Conservation (phyloP, 768 basidiomycete species). For the Psilocybe subaeruginosa region DNA sequence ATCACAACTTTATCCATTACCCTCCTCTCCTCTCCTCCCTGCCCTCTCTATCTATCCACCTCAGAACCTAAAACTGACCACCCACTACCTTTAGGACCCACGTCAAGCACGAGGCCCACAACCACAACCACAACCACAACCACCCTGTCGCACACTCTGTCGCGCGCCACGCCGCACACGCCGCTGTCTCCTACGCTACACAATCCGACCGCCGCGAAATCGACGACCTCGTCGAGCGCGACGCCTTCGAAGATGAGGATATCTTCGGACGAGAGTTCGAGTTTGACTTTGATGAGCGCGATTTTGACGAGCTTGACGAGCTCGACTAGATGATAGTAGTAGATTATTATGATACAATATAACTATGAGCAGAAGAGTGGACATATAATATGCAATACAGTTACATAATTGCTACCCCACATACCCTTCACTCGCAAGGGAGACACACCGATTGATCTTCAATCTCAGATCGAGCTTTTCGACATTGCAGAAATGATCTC, state of each 20-base stretch:
- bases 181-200: background rate
- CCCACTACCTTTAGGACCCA: background rate
- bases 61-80: background rate
- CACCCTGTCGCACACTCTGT: background rate
- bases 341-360: background rate
- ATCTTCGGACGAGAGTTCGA: background rate
- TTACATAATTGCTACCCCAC: too few relatives aligned
- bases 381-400: background rate
- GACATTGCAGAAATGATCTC: too few relatives aligned
- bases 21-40: background rate
- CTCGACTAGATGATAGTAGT: background rate
- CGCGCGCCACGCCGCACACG: background rate
- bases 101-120: background rate
- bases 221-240: conserved; percentile 5
- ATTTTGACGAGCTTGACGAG: background rate
- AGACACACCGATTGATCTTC: too few relatives aligned
- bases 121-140: too few relatives aligned
- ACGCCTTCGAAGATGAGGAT: conserved; percentile 3
- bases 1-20: too few relatives aligned
- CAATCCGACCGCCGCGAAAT: background rate
- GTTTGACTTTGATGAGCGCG: background rate
- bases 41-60: background rate
- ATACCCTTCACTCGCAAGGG: too few relatives aligned
- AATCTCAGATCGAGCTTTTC: too few relatives aligned
- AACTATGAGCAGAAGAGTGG: background rate